Percentiles rank a stretch among this genome's conserved stretches.
These are phyloP conservation scores for Alliaria petiolata DNA, from an alignment of 345 rosid species.

Conservation along the genomic window DNA sequence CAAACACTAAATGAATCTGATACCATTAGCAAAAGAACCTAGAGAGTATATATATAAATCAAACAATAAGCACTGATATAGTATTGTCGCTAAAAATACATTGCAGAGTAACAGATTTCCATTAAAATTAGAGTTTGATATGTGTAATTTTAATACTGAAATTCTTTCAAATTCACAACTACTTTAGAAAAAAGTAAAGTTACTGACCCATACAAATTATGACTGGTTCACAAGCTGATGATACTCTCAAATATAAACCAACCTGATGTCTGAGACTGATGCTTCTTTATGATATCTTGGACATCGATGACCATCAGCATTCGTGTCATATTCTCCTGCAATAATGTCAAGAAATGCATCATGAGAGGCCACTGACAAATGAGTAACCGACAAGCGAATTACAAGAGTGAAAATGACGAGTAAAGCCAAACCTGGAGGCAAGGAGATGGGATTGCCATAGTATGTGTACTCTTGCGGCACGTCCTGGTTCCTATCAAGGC, in stretches of 20 bases:
- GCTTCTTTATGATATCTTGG: conserved; percentile 95
- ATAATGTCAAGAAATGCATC: conserved; percentile 10
- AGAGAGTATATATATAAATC: background rate
- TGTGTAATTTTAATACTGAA: background rate
- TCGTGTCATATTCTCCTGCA: conserved; percentile 98
- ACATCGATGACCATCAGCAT: conserved; percentile 99
- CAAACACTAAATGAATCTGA: conserved; percentile 12
- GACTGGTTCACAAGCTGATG: conserved; percentile 3
- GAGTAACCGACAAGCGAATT: background rate
- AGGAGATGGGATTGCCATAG: conserved; percentile 98
- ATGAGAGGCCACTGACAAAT: background rate
- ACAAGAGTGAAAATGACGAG: background rate
- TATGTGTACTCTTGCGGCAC: conserved; percentile 99
- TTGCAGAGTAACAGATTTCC: background rate
- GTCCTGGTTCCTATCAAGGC: conserved; percentile 95
- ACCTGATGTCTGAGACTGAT: conserved; percentile 99
- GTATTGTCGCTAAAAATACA: background rate
- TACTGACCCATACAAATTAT: background rate
- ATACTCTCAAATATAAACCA: conserved; percentile 11
- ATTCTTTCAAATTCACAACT: background rate
- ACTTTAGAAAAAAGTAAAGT: background rate
- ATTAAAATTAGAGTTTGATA: background rate
- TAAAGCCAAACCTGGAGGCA: conserved; percentile 89
- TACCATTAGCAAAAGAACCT: conserved; percentile 1
- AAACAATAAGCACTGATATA: background rate